Evolutionary conservation across 129 eudicot species (phyloP), one percentile per base, ranked within the genome.

Genomic region (Ambrosia artemisiifolia): DNA sequence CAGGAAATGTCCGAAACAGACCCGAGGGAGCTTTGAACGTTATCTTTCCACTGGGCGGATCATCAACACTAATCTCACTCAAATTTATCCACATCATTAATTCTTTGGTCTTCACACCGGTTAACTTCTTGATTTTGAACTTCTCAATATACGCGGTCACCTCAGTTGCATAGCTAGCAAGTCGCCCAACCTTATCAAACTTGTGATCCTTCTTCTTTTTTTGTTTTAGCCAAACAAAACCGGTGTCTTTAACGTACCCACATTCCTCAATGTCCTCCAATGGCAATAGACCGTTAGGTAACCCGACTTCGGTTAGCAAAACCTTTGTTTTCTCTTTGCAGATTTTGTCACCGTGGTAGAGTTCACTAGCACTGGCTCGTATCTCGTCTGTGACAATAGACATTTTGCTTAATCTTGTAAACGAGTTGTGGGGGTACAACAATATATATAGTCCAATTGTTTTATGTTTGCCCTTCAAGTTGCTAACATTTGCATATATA

Each of bases 81-180:
- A 90, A 14, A 10, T 72, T 75, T 5, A 87, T 8, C 96, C 93
- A 90, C 75, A 87, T 46, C 71, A 90, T 14, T 18, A 90, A 49
- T 50, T 87, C 90, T 75, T 83, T 90, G 4, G 88, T 61, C 75
- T 90, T 87, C 17, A 90, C 96, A 1, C 96, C 96, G 0, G 90
- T 87, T 2, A 90, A 76, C 73, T 90, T 90, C 82, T 75, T 83
- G 79, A 90, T 85, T 75, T 73, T 87, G 16, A 75, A 64, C 20
- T 75, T 76, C 71, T 86, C 85, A 2, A 77, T 68, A 12, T 55
- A 49, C 3, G 91, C 85, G 0, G 91, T 86, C 63, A 86, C 85
- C 47, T 86, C 87, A 1, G 69, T 67, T 24, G 59, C 85, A 60
- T 83, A 86, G 42, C 77, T 72, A 9, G 78, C 84, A 0, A 77